A percentile compares a stretch with the other conserved stretches of the same genome.
Conservation (phyloP, 352 stramenopile genomes). For the Pythium graminicola region DNA sequence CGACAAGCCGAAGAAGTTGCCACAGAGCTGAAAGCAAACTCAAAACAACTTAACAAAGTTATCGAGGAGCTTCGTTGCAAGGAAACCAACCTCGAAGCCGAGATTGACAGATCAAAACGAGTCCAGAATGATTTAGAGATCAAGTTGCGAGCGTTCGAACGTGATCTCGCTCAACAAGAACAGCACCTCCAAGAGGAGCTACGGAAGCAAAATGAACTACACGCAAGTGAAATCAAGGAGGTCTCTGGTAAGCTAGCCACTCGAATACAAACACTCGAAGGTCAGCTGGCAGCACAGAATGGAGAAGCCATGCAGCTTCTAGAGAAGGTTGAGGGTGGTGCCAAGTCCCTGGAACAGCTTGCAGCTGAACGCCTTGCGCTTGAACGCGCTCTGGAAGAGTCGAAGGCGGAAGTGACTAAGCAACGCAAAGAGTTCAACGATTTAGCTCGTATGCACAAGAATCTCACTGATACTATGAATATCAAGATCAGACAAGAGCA, state of each 20-base stretch:
- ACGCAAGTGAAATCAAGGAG: conserved; percentile 8
- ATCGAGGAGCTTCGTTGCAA: background rate
- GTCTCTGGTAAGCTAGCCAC: conserved; percentile 7
- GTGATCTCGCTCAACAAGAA: conserved; percentile 4
- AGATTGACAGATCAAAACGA: conserved; percentile 2
- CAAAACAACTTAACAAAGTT: background rate
- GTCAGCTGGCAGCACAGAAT: conserved; percentile 6
- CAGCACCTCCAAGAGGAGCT: conserved; percentile 3
- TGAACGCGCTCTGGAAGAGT: conserved; percentile 23
- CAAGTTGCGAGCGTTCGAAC: background rate
- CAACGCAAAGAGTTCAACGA: conserved; percentile 60
- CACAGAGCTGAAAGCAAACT: background rate
- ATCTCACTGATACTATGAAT: conserved; percentile 45
- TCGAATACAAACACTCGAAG: conserved; percentile 10
- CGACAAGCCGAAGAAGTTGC: background rate
- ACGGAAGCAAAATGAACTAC: background rate
- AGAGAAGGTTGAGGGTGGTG: conserved; percentile 8
- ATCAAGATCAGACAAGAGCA: conserved; percentile 32
- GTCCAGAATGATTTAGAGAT: background rate
- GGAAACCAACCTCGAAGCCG: conserved; percentile 1
- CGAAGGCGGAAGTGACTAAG: conserved; percentile 32
- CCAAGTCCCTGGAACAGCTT: conserved; percentile 18
- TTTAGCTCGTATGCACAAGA: conserved; percentile 63
- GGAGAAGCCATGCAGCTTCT: conserved; percentile 12
- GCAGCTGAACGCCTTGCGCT: conserved; percentile 25